Base-by-base conservation (phyloP, 257 asterid genomes). In the Jacaranda mimosifolia region DNA sequence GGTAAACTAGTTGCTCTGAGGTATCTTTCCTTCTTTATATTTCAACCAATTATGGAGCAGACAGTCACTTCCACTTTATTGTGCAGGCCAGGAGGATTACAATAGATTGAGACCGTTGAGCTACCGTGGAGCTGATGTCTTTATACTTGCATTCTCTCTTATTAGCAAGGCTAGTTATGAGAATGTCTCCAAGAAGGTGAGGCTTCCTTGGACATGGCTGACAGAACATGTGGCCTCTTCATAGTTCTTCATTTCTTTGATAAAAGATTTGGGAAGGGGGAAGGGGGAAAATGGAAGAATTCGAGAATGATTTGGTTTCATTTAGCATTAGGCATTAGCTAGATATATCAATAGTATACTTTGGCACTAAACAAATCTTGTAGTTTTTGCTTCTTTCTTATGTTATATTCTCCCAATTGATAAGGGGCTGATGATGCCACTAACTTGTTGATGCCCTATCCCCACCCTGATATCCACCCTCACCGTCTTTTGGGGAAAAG, bases 51-150 rank as follows among this genome's bases (percentile, higher is more conserved):
- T 76, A 51, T 46, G 57, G 55, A 48, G 19, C 26, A 3, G 17
- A 35, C 38, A 49, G 42, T 79, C 60, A 62, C 21, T 42, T 68
- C 5, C 36, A 48, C 62, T 65, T 66, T 55, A 56, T 74, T 64
- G 32, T 36, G 68, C 88, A 92, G 97, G 96, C 36, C 96, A 91
- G 76, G 96, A 91, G 82, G 97, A 89, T 83, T 89, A 90, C 79
- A 88, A 86, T 46, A 85, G 91, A 72, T 87, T 91, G 80, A 88
- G 97, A 81, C 97, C 97, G 1, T 82, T 91, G 88, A 91, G 97
- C 82, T 91, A 91, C 83, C 92, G 94, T 40, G 97, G 96, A 55
- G 97, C 97, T 42, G 98, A 92, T 81, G 97, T 87, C 69, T 93
- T 93, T 77, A 88, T 93, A 70, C 92, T 93, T 73, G 88, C 94